phyloP scores from a whole-genome alignment of 805 yeast genomes.

The Maudiozyma serrabonitensis region DNA sequence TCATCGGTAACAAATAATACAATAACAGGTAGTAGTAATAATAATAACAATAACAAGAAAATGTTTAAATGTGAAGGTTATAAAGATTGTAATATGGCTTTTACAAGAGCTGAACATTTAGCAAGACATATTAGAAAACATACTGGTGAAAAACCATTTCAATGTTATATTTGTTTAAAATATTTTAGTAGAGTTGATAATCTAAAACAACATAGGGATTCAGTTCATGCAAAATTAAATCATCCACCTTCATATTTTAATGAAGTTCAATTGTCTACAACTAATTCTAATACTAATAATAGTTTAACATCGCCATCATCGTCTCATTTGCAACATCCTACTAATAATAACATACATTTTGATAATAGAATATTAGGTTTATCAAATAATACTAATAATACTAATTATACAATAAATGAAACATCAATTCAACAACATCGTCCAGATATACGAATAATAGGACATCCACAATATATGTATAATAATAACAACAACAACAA shows the following conservation, averaged over 20 bases:
- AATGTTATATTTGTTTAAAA: slow-evolving; percentile 73
- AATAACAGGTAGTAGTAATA: too few species aligned
- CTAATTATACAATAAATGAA: background rate
- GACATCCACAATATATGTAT: background rate
- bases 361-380: too few species aligned
- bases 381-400: background rate
- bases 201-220: slow-evolving; percentile 82
- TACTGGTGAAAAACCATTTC: slow-evolving; percentile 90
- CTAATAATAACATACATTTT: background rate
- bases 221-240: slow-evolving; percentile 47
- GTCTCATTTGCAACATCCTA: background rate
- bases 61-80: slow-evolving; percentile 80
- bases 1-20: background rate
- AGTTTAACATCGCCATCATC: background rate
- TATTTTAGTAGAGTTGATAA: slow-evolving; percentile 78
- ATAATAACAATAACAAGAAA: slow-evolving; percentile 19
- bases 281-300: too few species aligned
- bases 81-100: slow-evolving; percentile 80
- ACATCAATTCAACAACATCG: background rate
- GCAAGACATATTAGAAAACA: slow-evolving; percentile 90
- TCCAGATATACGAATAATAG: background rate
- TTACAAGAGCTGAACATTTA: slow-evolving; percentile 83
- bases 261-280: background rate
- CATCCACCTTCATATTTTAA: slow-evolving; percentile 4
- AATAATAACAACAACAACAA: background rate